Base-by-base conservation (phyloP, 768 basidiomycete genomes). In the Boletales sp. region DNA sequence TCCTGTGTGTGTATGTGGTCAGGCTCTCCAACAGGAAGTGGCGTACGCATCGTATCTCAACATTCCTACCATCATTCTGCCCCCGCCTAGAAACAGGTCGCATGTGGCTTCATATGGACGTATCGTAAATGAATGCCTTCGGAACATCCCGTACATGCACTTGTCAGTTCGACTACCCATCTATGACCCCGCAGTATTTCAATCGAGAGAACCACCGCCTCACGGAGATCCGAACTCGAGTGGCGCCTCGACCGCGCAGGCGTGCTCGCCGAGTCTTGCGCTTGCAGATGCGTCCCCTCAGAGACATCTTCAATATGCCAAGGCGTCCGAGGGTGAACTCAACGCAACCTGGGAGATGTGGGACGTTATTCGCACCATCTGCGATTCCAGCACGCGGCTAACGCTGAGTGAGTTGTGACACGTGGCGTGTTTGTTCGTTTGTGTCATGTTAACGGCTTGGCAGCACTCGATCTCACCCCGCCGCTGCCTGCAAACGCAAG, bases 281-380 rank as follows among this genome's bases (percentile, higher is more conserved):
- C 56, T 49, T 19, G 52, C 62, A 0, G 45, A 50, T 11, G 43
- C 62, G 38, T 58, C 66, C 24, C 54, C 68, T 9, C 64, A 69
- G 30, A 60, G 45, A 55, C 47, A 44, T 13, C 49, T 55, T 42
- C 64, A 58, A 34, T 61, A 70, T 11, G 59, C 69, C 15, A 69
- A 67, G 34, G 67, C 76, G 15, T 67, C 77, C 37, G 82, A 83
- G 56, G 73, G 70, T 9, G 81, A 85, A 53, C 70, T 89, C 45
- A 84, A 84, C 58, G 79, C 75, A 7, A 91, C 89, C 0, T 99
- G 97, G 95, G 97, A 98, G 66, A 95, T 94, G 83, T 99, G 97
- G 97, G 97, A 98, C 66, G 78, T 87, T 41, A 90, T 99, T 50
- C 78, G 94, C 52, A 85, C 86, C 4, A 79, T 95, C 31, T 99